Evolutionary conservation across 495 filamentous ascomycete species (phyloP).

Genomic region (Viridothelium virens): DNA sequence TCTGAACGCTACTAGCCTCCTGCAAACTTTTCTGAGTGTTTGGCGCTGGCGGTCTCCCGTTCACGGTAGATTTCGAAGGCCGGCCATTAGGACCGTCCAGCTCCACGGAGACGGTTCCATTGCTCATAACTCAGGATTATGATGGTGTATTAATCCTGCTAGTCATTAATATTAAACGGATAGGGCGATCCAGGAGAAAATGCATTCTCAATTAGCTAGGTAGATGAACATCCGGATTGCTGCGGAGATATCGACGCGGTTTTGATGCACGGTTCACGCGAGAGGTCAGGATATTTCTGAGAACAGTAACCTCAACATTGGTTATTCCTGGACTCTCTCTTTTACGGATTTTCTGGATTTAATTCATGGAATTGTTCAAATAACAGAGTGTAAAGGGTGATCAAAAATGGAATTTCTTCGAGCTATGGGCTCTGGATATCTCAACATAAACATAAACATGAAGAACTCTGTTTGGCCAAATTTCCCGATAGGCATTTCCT

Average conservation of each 20-base stretch:
- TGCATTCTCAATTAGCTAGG: background rate
- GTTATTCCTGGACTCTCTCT: too few relatives aligned
- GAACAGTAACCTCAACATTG: background rate
- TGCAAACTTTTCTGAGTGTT: background rate
- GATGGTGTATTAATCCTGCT: background rate
- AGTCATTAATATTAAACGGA: background rate
- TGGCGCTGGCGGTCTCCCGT: background rate
- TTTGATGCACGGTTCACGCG: slow-evolving; percentile 1
- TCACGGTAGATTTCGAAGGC: background rate
- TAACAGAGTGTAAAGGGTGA: background rate
- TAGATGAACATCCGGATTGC: background rate
- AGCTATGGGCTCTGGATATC: background rate
- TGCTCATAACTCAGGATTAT: background rate
- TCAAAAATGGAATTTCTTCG: background rate
- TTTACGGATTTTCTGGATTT: too few relatives aligned
- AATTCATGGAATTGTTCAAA: too few relatives aligned
- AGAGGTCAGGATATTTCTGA: background rate
- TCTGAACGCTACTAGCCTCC: slow-evolving; percentile 11
- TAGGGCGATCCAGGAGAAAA: background rate
- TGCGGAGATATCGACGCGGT: background rate
- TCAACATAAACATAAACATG: background rate
- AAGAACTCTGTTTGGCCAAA: too few relatives aligned
- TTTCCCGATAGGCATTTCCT: too few relatives aligned
- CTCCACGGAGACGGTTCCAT: slow-evolving; percentile 5
- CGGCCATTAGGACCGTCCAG: slow-evolving; percentile 9